Evolutionary conservation across 345 rosid species (phyloP).

Genomic region (Laguncularia racemosa): DNA sequence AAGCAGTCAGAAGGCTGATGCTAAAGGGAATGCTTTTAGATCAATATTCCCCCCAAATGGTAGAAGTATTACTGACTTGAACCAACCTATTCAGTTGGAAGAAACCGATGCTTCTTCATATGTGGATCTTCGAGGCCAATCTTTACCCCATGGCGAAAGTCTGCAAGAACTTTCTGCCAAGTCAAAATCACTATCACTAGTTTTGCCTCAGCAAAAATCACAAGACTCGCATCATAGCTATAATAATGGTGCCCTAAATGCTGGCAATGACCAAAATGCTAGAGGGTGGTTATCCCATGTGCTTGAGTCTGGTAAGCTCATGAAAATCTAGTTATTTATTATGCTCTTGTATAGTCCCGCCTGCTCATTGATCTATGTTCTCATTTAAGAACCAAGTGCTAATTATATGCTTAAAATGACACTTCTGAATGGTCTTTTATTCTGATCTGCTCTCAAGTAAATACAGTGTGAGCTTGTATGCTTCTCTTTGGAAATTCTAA

Average conservation of each 20-base stretch:
- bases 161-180: constrained; percentile 28
- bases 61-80: constrained; percentile 62
- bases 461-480: too few species aligned
- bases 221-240: constrained; percentile 22
- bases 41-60: constrained; percentile 33
- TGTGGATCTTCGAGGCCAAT: constrained; percentile 24
- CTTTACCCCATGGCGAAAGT: constrained; percentile 23
- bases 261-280: constrained; percentile 22
- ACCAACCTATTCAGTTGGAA: constrained; percentile 61
- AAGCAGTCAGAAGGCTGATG: constrained; percentile 13
- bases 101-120: constrained; percentile 34
- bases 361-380: neutral
- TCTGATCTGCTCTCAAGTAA: too few species aligned
- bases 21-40: constrained; percentile 27
- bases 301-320: constrained; percentile 47
- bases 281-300: constrained; percentile 33
- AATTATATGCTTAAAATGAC: too few species aligned
- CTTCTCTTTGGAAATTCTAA: too few species aligned
- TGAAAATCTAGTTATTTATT: neutral
- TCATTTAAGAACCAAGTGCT: too few species aligned
- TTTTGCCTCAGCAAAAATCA: constrained; percentile 31
- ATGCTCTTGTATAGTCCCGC: neutral
- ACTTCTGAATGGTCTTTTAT: too few species aligned
- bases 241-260: constrained; percentile 17
- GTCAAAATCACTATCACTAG: constrained; percentile 28